These are phyloP conservation scores for Patellifolia procumbens DNA, from an alignment of 179 eudicot genomes.

Conservation along the genomic window DNA sequence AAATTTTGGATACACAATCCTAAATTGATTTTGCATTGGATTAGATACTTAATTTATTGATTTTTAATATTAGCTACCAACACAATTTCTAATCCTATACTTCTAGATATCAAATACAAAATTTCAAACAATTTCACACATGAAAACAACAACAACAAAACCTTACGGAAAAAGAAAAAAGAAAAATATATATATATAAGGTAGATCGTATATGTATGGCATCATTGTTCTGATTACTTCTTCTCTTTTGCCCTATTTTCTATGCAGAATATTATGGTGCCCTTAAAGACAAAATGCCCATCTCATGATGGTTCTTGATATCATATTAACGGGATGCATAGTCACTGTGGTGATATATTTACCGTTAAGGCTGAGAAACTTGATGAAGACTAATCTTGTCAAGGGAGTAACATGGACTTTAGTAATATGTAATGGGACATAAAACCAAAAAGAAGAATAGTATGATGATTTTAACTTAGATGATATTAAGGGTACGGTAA, in stretches of 20 bases:
- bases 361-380: slow-evolving; percentile 56
- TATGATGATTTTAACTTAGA: slow-evolving; percentile 30
- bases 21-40: no score
- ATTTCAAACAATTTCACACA: no score
- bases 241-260: slow-evolving; percentile 8
- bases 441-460: slow-evolving; percentile 59
- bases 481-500: slow-evolving; percentile 39
- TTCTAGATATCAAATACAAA: no score
- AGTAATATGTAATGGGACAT: slow-evolving; percentile 39
- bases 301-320: slow-evolving; percentile 33
- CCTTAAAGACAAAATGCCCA: slow-evolving; percentile 16
- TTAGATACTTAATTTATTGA: no score
- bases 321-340: slow-evolving; percentile 38
- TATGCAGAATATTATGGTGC: slow-evolving; percentile 24
- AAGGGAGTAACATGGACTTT: slow-evolving; percentile 4
- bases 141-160: no score
- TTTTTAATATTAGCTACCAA: no score
- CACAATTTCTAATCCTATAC: no score
- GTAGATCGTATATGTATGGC: no score
- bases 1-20: no score
- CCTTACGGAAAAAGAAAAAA: no score
- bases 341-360: slow-evolving; percentile 33
- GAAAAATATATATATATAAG: no score
- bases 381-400: slow-evolving; percentile 31
- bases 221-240: not conserved